Percentiles rank a stretch among this genome's conserved stretches.
phyloP scores from a whole-genome alignment of 75 land plant species.

The Pinus tabuliformis region DNA sequence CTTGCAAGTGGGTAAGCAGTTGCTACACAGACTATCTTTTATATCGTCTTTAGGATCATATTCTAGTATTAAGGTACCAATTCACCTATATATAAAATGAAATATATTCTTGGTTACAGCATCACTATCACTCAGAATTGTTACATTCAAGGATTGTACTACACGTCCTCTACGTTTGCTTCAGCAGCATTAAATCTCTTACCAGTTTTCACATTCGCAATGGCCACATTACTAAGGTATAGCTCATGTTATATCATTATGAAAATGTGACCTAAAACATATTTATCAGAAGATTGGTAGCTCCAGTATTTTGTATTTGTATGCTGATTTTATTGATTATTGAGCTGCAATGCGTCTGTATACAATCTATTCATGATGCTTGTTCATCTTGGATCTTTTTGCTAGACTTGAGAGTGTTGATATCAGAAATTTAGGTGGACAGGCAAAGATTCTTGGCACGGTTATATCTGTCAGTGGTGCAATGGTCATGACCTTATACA shows the following conservation, averaged over 20 bases:
- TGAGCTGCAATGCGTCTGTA: too few relatives aligned
- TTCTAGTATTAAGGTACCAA: too few relatives aligned
- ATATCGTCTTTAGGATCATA: neutral
- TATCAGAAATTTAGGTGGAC: constrained; percentile 22
- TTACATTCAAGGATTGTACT: constrained; percentile 29
- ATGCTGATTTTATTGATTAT: too few relatives aligned
- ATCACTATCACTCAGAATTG: constrained; percentile 23
- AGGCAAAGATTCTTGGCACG: constrained; percentile 29
- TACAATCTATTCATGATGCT: too few relatives aligned
- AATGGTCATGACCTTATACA: constrained; percentile 30
- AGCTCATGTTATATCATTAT: neutral
- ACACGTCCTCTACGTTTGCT: constrained; percentile 26
- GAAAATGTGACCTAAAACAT: too few relatives aligned
- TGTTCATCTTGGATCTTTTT: neutral
- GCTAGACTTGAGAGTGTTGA: constrained; percentile 25
- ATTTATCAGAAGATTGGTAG: too few relatives aligned
- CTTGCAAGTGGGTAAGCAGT: too few relatives aligned
- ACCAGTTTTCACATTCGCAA: constrained; percentile 28
- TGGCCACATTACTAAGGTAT: constrained; percentile 22
- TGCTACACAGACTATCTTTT: too few relatives aligned
- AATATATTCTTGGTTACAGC: constrained; percentile 4
- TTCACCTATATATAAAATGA: too few relatives aligned
- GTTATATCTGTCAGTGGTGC: constrained; percentile 28
- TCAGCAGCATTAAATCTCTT: constrained; percentile 24
- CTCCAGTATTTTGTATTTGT: too few relatives aligned